Evolutionary conservation across 78 protist species (phyloP), one percentile per base, ranked within the genome.

Genomic region (Dictyostelium brefeldianum): DNA sequence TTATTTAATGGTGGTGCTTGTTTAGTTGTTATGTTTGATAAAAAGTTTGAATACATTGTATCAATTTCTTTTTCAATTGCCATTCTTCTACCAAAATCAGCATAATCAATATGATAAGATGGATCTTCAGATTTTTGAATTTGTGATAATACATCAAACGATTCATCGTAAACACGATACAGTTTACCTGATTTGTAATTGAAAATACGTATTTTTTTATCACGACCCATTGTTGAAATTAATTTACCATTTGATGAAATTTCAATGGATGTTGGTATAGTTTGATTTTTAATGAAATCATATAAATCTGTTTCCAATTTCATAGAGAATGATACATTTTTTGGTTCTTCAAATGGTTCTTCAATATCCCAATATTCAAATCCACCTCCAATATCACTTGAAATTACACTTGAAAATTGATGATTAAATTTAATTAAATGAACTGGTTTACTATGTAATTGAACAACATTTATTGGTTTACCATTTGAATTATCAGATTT

Each of bases 231-330:
- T 4, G 53, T 27, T 0, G 97, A 96, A 59, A 97, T 91, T 47
- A 51, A 62, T 12, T 25, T 9, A 29, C 98, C 98, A 74, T 97
- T 85, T 17, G 53, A 46, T 27, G 95, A 71, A 65, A 98, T 3
- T 8, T 48, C 77, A 36, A 98, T 89, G 43, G 94, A 80, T 9
- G 56, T 57, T 31, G 98, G 81, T 10, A 12, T 0, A 12, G 98
- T 92, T 27, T 80, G 22, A 5, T 43, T 4, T 47, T 96, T 96
- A 47, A 93, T 78, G 5, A 98, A 27, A 18, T 78, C 96, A 81
- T 64, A 98, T 48, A 98, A 97, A 90, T 98, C 98, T 1, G 99
- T 98, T n/a, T 98, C 99, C 47, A 75, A 25, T 81, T 98, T 98
- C 84, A 18, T 80, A 29, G 12, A 20, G 78, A 96, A 98, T 0